Percentiles rank a stretch among this genome's conserved stretches.
These are phyloP conservation scores for Penium margaritaceum DNA, from an alignment of 139 green algal genomes.

Conservation along the genomic window DNA sequence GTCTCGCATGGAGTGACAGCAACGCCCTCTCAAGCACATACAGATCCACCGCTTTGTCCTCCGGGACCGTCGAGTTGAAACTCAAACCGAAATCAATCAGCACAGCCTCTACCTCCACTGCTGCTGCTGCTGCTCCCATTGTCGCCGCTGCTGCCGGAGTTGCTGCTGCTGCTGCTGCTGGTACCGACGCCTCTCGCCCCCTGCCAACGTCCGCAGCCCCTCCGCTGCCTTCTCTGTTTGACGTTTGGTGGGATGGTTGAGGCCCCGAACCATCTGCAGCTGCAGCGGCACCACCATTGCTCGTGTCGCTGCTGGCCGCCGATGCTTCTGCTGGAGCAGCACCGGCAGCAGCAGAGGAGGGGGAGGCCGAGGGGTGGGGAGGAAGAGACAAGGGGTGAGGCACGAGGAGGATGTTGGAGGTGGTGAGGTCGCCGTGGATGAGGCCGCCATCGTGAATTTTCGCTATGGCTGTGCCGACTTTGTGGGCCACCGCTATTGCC, in stretches of 20 bases:
- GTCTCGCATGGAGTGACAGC: conserved; percentile 58
- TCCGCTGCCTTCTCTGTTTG: not conserved
- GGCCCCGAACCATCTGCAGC: not conserved
- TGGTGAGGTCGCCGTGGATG: conserved; percentile 85
- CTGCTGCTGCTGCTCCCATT: not conserved
- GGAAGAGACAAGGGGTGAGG: not conserved
- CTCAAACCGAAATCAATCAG: conserved; percentile 84
- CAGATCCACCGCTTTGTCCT: conserved; percentile 70
- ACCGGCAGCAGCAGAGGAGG: not conserved
- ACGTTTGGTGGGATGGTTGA: not conserved
- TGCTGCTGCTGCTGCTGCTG: conserved; percentile 47
- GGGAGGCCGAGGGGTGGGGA: not conserved
- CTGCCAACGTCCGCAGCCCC: not conserved
- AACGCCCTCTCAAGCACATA: conserved; percentile 83
- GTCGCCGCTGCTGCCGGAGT: not conserved
- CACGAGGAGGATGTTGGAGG: conserved; percentile 75
- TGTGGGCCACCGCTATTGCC: too few relatives aligned
- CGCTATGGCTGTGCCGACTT: conserved; percentile 54
- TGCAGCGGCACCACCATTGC: not conserved
- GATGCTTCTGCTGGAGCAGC: not conserved
- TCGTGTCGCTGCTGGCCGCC: not conserved
- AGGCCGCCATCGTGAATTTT: conserved; percentile 78
- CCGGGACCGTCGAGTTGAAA: conserved; percentile 60
- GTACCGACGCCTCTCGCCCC: not conserved
- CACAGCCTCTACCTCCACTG: conserved; percentile 45